phyloP scores from a whole-genome alignment of 2,329 filamentous ascomycete species.

The Thermochaetoides dissita region DNA sequence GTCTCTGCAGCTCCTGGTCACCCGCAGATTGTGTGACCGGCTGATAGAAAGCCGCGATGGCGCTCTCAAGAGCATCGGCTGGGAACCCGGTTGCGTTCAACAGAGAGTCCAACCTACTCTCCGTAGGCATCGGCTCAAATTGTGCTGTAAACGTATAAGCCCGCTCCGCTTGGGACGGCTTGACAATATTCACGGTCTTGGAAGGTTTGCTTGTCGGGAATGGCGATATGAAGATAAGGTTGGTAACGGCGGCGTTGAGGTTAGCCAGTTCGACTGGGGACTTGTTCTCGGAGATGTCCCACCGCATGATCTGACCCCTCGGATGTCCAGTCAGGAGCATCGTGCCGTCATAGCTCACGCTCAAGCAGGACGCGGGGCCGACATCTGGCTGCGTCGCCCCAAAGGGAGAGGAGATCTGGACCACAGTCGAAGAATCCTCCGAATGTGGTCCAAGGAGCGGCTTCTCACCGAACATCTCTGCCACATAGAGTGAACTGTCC shows the following conservation, averaged over 20 bases:
- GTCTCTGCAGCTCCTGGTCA: slow-evolving; percentile 22
- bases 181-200: slow-evolving; percentile 52
- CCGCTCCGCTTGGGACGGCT: slow-evolving; percentile 58
- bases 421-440: slow-evolving; percentile 42
- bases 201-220: slow-evolving; percentile 29
- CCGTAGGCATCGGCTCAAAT: slow-evolving; percentile 32
- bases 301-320: slow-evolving; percentile 63
- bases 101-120: slow-evolving; percentile 32
- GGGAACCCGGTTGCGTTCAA: slow-evolving; percentile 34
- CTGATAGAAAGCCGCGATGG: slow-evolving; percentile 32
- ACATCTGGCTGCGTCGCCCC: slow-evolving; percentile 47
- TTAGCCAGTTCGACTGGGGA: slow-evolving; percentile 54
- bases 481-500: slow-evolving; percentile 64
- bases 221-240: slow-evolving; percentile 59
- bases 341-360: slow-evolving; percentile 70
- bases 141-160: slow-evolving; percentile 54
- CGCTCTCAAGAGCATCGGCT: slow-evolving; percentile 32
- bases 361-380: slow-evolving; percentile 53
- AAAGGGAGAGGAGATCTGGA: slow-evolving; percentile 39
- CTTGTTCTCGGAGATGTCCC: slow-evolving; percentile 62
- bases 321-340: slow-evolving; percentile 67
- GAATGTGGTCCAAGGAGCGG: slow-evolving; percentile 39
- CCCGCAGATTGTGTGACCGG: slow-evolving; percentile 17
- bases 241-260: slow-evolving; percentile 71
- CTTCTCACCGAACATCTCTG: slow-evolving; percentile 54